Base-by-base conservation (phyloP, 345 rosid genomes). In the Noccaea bulbosa region DNA sequence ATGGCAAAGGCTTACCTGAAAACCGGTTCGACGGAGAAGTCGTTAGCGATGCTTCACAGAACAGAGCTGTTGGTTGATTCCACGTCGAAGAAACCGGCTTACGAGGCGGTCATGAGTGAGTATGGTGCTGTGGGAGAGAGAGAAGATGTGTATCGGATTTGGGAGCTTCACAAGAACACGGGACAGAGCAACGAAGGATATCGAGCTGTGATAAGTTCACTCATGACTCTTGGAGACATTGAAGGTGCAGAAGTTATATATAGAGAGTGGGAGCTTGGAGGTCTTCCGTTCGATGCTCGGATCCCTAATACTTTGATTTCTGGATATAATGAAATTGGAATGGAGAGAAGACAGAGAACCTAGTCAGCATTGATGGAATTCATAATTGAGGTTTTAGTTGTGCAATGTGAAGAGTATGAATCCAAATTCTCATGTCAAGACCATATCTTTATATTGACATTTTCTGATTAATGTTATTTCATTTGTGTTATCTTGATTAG, bases 161-260 rank as follows among this genome's bases (percentile, higher is more conserved):
- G 68, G 68, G 68, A 63, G 68, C 68, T 63, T 63, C 44, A 63
- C 68, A 63, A 63, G 45, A 47, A 33, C 55, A 38, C 67, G 4
- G 54, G 55, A 33, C 27, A 22, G 43, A 62, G 43, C 38, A 62
- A 63, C 10, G 68, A 63, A 3, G 68, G 56, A n/a, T 63, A 63
- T 34, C 15, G 45, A 2, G 41, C 55, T 33, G 68, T 63, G 45
- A 47, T 63, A 33, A 63, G 68, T 11, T 51, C 68, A 0, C 68
- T 63, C 68, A 47, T 30, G 56, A 63, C 45, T 47, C 39, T 63
- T 16, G 55, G 68, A 34, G 68, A 63, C 56, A 34, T 47, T 40
- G 68, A 35, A 14, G 68, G 68, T 47, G 68, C 68, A 11, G 56
- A 63, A 17, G 68, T 63, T 17, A 63, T 63, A 33, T 63, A 63